Base-by-base conservation (phyloP, 352 stramenopile species). In the Globisporangium lucens region DNA sequence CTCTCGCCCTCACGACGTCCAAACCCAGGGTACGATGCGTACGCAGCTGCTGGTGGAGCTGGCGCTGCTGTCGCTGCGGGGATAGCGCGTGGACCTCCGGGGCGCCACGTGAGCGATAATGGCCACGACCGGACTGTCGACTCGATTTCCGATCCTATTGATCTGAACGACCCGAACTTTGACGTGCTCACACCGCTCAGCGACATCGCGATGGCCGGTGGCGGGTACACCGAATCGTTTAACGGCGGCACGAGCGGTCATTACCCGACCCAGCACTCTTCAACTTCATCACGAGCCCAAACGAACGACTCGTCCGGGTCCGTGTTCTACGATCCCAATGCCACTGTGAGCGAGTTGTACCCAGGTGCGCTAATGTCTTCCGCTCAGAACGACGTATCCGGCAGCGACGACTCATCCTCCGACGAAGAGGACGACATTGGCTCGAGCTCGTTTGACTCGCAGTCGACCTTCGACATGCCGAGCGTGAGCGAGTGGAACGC, bases 171-270 rank as follows among this genome's bases (percentile, higher is more conserved):
- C 61, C 76, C 74, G 29, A 76, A 75, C 24, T 66, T 88, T 12
- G 83, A 90, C 67, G 65, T 89, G 53, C 67, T 91, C n/a, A 89
- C 83, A 12, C 81, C 83, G n/a, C 68, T 68, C 9, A 89, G 78
- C 65, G 78, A 90, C 55, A 90, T 90, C 15, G 72, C 66, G 7
- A 72, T 82, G 6, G 75, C 70, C 17, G 47, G 61, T 3, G 49
- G 60, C 27, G 49, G 60, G 10, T 47, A 58, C 36, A 33, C 65
- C 0, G 53, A 61, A 20, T 66, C 65, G 6, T 70, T 70, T 24
- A 5, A 59, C 4, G 62, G 62, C 2, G 33, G 33, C 1, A 27
- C 62, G 20, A 67, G 62, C 29, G 43, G 41, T 3, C 36, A 64
- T 56, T 71, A 80, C 36, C 71, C 78, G 24, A 73, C 74, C 53